Percentiles rank a stretch among this genome's conserved stretches.
Conservation (phyloP, 2,329 filamentous ascomycete genomes). For the Zasmidium cellare region DNA sequence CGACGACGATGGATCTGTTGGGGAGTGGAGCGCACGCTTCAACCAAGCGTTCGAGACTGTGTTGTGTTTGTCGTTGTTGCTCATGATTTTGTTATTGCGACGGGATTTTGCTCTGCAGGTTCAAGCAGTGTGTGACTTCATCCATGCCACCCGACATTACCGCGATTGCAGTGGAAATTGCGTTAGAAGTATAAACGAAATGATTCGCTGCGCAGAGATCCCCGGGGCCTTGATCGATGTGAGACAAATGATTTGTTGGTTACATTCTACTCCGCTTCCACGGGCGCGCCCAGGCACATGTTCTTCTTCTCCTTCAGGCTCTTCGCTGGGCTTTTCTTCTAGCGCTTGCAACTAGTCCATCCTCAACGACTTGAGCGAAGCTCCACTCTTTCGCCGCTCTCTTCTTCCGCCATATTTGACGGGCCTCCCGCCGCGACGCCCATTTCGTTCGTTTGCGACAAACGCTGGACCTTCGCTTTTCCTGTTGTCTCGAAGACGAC, state of each 20-base stretch:
- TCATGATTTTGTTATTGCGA: too few species aligned
- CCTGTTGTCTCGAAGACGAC: not conserved
- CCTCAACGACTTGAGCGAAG: not conserved
- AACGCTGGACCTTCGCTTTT: not conserved
- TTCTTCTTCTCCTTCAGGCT: not conserved
- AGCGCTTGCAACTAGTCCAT: not conserved
- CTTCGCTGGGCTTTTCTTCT: not conserved
- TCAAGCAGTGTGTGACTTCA: too few species aligned
- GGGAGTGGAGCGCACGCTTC: not conserved
- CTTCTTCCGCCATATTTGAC: not conserved
- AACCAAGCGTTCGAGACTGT: not conserved
- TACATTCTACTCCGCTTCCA: not conserved
- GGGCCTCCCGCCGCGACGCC: not conserved
- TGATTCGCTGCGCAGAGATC: not conserved
- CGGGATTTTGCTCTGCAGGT: too few species aligned
- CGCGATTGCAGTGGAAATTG: not conserved
- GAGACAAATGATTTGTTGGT: not conserved
- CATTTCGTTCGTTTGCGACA: not conserved
- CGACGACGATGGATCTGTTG: not conserved
- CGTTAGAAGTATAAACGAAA: not conserved
- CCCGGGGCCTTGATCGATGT: not conserved
- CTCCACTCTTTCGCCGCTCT: not conserved
- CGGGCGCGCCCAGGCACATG: not conserved
- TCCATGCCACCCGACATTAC: not conserved
- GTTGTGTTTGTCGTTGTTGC: too few species aligned